Conservation (phyloP, 192 early-diverging fungal species). For the Podochytrium sp. region DNA sequence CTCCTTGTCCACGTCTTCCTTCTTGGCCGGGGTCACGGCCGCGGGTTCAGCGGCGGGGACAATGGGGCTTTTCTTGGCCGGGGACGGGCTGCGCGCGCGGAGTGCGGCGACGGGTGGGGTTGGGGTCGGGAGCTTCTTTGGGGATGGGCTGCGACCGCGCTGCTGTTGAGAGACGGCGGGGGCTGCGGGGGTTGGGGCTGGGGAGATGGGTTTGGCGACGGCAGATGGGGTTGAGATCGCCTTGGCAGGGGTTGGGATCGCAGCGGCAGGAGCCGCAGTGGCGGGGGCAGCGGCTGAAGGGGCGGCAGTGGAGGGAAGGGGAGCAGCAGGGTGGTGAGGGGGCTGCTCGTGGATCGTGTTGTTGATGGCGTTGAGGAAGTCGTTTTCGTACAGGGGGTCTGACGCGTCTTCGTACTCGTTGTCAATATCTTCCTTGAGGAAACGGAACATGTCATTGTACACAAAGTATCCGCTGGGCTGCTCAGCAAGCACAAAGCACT, state of each 20-base stretch:
- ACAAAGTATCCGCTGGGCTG: constrained; percentile 93
- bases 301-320: constrained; percentile 31
- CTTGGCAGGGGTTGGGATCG: constrained; percentile 29
- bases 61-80: background rate
- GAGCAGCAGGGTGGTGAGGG: constrained; percentile 14
- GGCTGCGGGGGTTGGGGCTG: constrained; percentile 29
- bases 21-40: background rate
- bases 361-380: constrained; percentile 16
- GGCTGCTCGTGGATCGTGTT: background rate
- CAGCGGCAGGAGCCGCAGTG: constrained; percentile 27
- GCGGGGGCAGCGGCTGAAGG: constrained; percentile 33
- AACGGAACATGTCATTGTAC: constrained; percentile 92
- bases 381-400: constrained; percentile 29
- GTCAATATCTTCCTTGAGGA: constrained; percentile 85
- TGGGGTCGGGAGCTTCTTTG: constrained; percentile 24
- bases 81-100: constrained; percentile 8
- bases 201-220: constrained; percentile 7
- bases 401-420: constrained; percentile 56
- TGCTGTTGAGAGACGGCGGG: no score
- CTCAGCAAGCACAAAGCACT: constrained; percentile 89
- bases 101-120: constrained; percentile 26
- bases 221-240: constrained; percentile 16
- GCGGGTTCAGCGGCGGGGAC: background rate
- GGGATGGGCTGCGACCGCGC: constrained; percentile 16
- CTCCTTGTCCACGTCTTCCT: constrained; percentile 4